Percentiles rank a stretch among this genome's conserved stretches.
These are phyloP conservation scores for Aspergillus ustus DNA, from an alignment of 2,329 filamentous ascomycete genomes.

Conservation along the genomic window DNA sequence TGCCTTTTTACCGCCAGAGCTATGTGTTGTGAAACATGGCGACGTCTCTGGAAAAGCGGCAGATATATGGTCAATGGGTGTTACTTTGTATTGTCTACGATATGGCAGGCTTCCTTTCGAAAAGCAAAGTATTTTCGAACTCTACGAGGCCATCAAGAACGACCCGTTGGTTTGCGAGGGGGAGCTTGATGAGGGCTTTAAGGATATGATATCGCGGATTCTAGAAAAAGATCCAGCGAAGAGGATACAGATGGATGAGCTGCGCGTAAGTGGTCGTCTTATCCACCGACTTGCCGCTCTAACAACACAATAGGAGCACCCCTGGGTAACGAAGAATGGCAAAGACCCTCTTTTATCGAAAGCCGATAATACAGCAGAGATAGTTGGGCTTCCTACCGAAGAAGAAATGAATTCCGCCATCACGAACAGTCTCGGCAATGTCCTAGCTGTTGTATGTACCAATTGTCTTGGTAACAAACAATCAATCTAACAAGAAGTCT, in stretches of 20 bases:
- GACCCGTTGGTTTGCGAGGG: constrained; percentile 67
- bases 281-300: not conserved
- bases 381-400: constrained; percentile 83
- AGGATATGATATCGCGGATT: constrained; percentile 72
- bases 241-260: constrained; percentile 79
- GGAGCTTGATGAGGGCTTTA: constrained; percentile 70
- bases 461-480: not conserved
- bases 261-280: constrained; percentile 68
- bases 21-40: constrained; percentile 84
- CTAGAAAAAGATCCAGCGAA: constrained; percentile 84
- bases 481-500: constrained; percentile 13
- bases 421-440: constrained; percentile 83
- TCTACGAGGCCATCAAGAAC: constrained; percentile 85
- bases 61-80: constrained; percentile 98
- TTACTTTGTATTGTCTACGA: constrained; percentile 88
- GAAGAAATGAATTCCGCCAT: constrained; percentile 90
- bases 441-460: constrained; percentile 75
- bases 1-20: constrained; percentile 89
- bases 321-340: constrained; percentile 87
- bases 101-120: constrained; percentile 91
- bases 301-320: constrained; percentile 68
- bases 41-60: constrained; percentile 86
- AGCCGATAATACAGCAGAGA: constrained; percentile 82
- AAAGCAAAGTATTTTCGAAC: constrained; percentile 75
- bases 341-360: constrained; percentile 76